Conservation (phyloP, 352 stramenopile genomes). For the Phytophthora vignae region DNA sequence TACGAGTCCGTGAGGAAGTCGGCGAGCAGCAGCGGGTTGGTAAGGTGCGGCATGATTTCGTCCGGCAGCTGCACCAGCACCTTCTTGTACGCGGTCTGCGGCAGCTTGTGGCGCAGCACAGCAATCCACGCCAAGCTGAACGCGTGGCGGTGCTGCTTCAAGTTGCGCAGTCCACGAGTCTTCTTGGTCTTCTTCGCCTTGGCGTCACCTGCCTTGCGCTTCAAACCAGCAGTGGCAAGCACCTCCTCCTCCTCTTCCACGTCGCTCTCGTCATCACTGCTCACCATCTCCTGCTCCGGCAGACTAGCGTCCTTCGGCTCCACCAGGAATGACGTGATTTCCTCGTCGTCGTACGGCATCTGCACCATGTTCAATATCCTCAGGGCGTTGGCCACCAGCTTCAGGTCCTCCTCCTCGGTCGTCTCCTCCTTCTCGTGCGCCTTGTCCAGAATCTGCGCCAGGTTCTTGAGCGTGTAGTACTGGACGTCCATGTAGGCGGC, state of each 20-base stretch:
- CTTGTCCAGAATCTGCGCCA: slow-evolving; percentile 69
- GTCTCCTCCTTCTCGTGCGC: slow-evolving; percentile 32
- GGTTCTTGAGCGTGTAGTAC: slow-evolving; percentile 88
- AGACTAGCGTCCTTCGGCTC: slow-evolving; percentile 40
- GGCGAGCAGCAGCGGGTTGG: slow-evolving; percentile 93
- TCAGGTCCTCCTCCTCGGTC: slow-evolving; percentile 51
- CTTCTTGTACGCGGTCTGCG: slow-evolving; percentile 87
- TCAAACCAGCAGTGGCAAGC: slow-evolving; percentile 33
- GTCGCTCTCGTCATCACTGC: slow-evolving; percentile 57
- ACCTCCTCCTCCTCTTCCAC: slow-evolving; percentile 44
- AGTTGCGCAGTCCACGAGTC: slow-evolving; percentile 54
- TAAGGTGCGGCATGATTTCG: slow-evolving; percentile 93
- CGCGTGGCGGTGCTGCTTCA: slow-evolving; percentile 79
- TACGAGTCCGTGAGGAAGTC: slow-evolving; percentile 98
- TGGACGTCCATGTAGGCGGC: slow-evolving; percentile 86
- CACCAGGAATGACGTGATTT: slow-evolving; percentile 80
- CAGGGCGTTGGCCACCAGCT: slow-evolving; percentile 73
- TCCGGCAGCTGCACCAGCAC: slow-evolving; percentile 93
- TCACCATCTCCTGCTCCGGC: slow-evolving; percentile 50
- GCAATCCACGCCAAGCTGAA: slow-evolving; percentile 89
- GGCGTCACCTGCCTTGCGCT: slow-evolving; percentile 59
- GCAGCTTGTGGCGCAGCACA: slow-evolving; percentile 75
- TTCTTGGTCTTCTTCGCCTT: slow-evolving; percentile 51
- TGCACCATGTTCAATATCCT: slow-evolving; percentile 76
- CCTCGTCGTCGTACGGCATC: slow-evolving; percentile 67